These are phyloP conservation scores for Trifolium dubium DNA, from an alignment of 306 rosid genomes.

Conservation along the genomic window DNA sequence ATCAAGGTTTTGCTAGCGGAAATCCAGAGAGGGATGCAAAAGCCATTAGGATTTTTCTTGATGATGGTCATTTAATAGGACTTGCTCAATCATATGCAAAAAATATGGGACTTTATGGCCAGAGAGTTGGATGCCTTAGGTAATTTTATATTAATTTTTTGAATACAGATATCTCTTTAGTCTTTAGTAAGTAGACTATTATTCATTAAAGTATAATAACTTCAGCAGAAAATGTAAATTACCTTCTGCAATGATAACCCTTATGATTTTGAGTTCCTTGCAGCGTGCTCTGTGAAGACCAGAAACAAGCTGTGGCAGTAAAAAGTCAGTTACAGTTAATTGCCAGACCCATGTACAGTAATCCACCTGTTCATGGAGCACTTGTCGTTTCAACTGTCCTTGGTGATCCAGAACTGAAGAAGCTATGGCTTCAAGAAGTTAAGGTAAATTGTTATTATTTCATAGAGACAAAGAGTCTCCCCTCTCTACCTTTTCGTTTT, in stretches of 20 bases:
- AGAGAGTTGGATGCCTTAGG: constrained; percentile 97
- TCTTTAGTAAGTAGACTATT: constrained; percentile 13
- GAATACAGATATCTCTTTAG: constrained; percentile 15
- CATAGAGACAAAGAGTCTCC: not conserved
- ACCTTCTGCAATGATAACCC: constrained; percentile 1
- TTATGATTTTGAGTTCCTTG: constrained; percentile 32
- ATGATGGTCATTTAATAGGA: constrained; percentile 89
- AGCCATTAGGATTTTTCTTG: constrained; percentile 83
- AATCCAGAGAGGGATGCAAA: constrained; percentile 85
- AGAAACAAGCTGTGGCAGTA: constrained; percentile 90
- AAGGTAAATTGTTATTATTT: constrained; percentile 56
- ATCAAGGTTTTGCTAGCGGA: constrained; percentile 99
- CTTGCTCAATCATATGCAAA: constrained; percentile 95
- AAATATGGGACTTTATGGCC: constrained; percentile 98
- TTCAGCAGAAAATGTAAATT: constrained; percentile 37
- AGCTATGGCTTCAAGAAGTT: constrained; percentile 91
- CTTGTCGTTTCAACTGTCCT: constrained; percentile 81
- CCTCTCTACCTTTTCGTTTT: not conserved
- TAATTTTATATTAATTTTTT: constrained; percentile 46
- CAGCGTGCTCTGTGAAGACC: constrained; percentile 91
- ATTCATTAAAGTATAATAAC: not conserved
- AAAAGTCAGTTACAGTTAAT: constrained; percentile 92
- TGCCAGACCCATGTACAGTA: constrained; percentile 97
- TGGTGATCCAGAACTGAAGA: constrained; percentile 77
- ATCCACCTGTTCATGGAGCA: constrained; percentile 95